Base-by-base conservation (phyloP, 331 rosid species). In the Quercus tomentella region DNA sequence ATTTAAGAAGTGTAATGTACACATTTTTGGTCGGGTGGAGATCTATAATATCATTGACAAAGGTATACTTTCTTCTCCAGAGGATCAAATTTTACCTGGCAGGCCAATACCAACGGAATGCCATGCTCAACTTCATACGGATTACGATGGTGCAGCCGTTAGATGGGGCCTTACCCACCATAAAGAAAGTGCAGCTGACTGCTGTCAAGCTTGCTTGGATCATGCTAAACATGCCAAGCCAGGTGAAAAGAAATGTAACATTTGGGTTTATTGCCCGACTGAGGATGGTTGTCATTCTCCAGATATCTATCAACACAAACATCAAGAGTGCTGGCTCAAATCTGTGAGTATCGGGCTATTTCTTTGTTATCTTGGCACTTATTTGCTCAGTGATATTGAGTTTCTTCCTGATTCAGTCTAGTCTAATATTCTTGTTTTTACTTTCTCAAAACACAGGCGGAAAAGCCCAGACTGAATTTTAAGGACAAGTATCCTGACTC, bases 101-200 rank as follows among this genome's bases (percentile, higher is more conserved):
- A 88, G 94, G 77, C 91, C 97, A 56, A 75, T 91, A 73, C 88
- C 92, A 58, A 84, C 86, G 2, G 92, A 91, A 85, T 94, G 98
- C 84, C 79, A 83, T 63, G 80, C 89, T 14, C 90, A 91, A 86
- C 88, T 89, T 78, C 97, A 92, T 76, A 80, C 97, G 20, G 98
- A 94, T 89, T 94, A 94, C 69, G 97, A 72, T 76, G 97, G 98
- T 70, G 83, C 79, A 55, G 98, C 97, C 10, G 97, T 95, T 69
- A 90, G 84, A 90, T 95, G 97, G 99, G 99, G 99, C 77, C 99
- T 95, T 74, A 93, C 88, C 51, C 90, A 89, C 81, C 99, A 89
- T 86, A 93, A 85, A 89, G 97, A 95, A 71, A 95, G 98, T 82
- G 98, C 99, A 77, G 97, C 97, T 28, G 98, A 95, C 85, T 95